Evolutionary conservation across 2,329 filamentous ascomycete genomes (phyloP).

Genomic region (Dactylellina leptospora): DNA sequence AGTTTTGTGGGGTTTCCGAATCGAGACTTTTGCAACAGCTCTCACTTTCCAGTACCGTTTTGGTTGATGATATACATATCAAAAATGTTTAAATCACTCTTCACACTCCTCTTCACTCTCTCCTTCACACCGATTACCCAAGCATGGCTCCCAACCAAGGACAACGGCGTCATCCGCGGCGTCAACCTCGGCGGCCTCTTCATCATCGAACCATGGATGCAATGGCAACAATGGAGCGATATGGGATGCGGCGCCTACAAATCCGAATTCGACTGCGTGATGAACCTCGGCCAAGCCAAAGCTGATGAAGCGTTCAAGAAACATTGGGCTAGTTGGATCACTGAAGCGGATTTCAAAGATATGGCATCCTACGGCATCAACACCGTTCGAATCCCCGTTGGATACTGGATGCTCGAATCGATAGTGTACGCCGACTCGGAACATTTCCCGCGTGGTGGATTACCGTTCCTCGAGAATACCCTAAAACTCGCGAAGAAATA

Average conservation of each 20-base stretch:
- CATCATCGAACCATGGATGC: conserved; percentile 68
- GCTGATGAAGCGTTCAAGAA: conserved; percentile 64
- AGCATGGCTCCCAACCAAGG: conserved; percentile 52
- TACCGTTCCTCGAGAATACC: conserved; percentile 64
- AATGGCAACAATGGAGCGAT: conserved; percentile 62
- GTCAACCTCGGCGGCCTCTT: conserved; percentile 68
- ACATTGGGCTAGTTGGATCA: conserved; percentile 67
- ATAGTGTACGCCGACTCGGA: conserved; percentile 64
- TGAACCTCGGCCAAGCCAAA: conserved; percentile 62
- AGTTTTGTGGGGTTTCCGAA: background rate
- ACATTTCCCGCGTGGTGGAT: conserved; percentile 65
- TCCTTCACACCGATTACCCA: conserved; percentile 9
- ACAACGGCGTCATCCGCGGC: conserved; percentile 64
- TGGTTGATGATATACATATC: background rate
- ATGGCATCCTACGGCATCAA: conserved; percentile 66
- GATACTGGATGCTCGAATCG: conserved; percentile 67
- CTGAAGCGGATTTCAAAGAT: conserved; percentile 63
- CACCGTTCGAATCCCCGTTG: conserved; percentile 67
- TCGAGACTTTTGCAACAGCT: no score
- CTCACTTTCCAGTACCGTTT: no score
- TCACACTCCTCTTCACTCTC: conserved; percentile 19
- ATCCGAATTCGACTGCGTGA: conserved; percentile 68
- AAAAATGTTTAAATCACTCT: conserved; percentile 19
- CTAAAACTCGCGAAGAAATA: conserved; percentile 64
- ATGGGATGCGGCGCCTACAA: conserved; percentile 64